Evolutionary conservation across 2,329 filamentous ascomycete species (phyloP), one percentile per base, ranked within the genome.

Genomic region (Fusarium citri): DNA sequence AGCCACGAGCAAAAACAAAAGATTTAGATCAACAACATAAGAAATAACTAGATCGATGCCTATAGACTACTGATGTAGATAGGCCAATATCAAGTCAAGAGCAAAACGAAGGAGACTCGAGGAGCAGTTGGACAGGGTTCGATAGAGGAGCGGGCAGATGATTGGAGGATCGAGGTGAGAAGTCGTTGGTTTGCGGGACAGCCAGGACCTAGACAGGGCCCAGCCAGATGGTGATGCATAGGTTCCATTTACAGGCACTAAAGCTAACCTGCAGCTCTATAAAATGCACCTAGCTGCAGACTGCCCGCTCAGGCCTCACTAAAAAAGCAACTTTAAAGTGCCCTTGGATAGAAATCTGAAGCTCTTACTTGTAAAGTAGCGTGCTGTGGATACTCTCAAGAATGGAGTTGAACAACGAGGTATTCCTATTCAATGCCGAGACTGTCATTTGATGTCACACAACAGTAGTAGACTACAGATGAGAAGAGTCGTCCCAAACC

Each of bases 71-170:
- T 37, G 34, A 37, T 37, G 58, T 55, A 63, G 48, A 63, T 63
- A 63, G 18, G 26, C 59, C 41, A 58, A 59, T 64, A 47, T 65
- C 54, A 70, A 53, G 65, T 65, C 54, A 70, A 53, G 65, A 71
- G 62, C 70, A 64, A 75, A 74, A 71, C 72, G 66, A 74, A 64
- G 63, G 72, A 74, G 69, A 56, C 59, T 72, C 46, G 65, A 74
- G 48, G 63, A 66, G 59, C 68, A 73, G 57, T 57, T 48, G 25
- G 64, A 66, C 71, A 74, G 72, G 72, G 72, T 72, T 68, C 62
- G 59, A 66, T 59, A 72, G 60, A 66, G 62, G 45, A 72, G 69
- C 37, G 64, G 51, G 40, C 41, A 64, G 65, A 11, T 74, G 72
- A 74, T 74, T 74, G 72, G 72, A 74, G 70, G 70, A 74, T 70